These are phyloP conservation scores for Dothidotthia symphoricarpi DNA, from an alignment of 2,329 filamentous ascomycete species.

Conservation along the genomic window DNA sequence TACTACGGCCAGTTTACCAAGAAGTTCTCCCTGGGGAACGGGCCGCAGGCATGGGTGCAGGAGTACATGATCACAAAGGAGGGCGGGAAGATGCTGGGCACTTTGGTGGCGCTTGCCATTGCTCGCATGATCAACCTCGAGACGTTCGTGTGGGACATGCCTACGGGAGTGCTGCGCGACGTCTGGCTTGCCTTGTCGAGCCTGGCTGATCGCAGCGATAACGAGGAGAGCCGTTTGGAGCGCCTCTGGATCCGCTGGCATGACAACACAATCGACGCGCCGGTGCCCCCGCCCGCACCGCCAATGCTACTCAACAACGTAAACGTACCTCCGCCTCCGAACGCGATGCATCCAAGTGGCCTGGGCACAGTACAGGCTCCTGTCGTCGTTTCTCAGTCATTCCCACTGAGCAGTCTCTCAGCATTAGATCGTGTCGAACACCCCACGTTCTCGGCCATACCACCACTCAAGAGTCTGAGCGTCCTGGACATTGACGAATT, in stretches of 20 bases:
- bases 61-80: slow-evolving; percentile 82
- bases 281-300: slow-evolving; percentile 37
- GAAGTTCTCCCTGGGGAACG: slow-evolving; percentile 84
- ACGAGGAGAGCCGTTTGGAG: slow-evolving; percentile 65
- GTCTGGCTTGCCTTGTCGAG: slow-evolving; percentile 78
- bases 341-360: slow-evolving; percentile 38
- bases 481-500: slow-evolving; percentile 80
- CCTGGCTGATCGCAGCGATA: slow-evolving; percentile 60
- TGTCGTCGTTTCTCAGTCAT: slow-evolving; percentile 32
- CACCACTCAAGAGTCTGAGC: slow-evolving; percentile 69
- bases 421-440: slow-evolving; percentile 63
- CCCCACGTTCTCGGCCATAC: slow-evolving; percentile 75
- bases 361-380: slow-evolving; percentile 33
- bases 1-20: slow-evolving; percentile 75
- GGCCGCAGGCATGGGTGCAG: slow-evolving; percentile 72
- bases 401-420: slow-evolving; percentile 24
- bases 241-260: slow-evolving; percentile 81
- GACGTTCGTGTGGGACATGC: slow-evolving; percentile 86
- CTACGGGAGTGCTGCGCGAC: slow-evolving; percentile 75
- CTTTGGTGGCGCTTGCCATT: slow-evolving; percentile 74
- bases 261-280: slow-evolving; percentile 60
- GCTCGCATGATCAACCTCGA: slow-evolving; percentile 79
- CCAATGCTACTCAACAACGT: slow-evolving; percentile 41
- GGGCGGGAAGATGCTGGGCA: slow-evolving; percentile 85
- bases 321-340: slow-evolving; percentile 41